A percentile compares a stretch with the other conserved stretches of the same genome.
Evolutionary conservation across 768 basidiomycete genomes (phyloP).

Genomic region (Fistulinella prunicolor): DNA sequence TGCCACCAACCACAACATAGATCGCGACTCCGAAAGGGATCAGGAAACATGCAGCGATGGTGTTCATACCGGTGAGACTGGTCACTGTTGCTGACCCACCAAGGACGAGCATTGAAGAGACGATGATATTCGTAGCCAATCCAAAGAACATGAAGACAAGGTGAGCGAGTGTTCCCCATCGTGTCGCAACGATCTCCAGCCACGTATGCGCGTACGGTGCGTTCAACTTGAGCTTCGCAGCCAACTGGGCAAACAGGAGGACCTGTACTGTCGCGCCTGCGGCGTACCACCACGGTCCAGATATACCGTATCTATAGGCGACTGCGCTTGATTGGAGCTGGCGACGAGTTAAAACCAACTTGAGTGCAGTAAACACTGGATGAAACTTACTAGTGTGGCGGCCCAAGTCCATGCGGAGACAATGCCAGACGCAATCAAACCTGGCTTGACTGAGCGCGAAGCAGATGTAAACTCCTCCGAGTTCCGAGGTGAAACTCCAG

Average conservation of each 20-base stretch:
- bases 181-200: constrained; percentile 76
- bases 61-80: constrained; percentile 85
- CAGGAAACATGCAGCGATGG: constrained; percentile 87
- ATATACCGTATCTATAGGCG: constrained; percentile 82
- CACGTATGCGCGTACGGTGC: constrained; percentile 88
- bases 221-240: constrained; percentile 88
- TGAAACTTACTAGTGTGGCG: constrained; percentile 56
- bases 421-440: constrained; percentile 89
- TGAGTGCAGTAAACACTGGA: neutral
- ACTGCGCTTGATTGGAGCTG: constrained; percentile 79
- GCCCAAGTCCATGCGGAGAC: constrained; percentile 95
- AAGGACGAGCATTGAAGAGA: constrained; percentile 80
- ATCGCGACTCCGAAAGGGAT: constrained; percentile 85
- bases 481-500: constrained; percentile 70
- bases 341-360: constrained; percentile 6
- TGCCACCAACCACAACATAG: constrained; percentile 73
- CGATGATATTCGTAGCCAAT: constrained; percentile 88
- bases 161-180: constrained; percentile 83
- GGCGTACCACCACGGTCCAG: constrained; percentile 90
- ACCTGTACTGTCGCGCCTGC: constrained; percentile 88
- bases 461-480: constrained; percentile 85
- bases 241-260: constrained; percentile 86
- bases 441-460: constrained; percentile 82
- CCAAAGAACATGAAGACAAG: constrained; percentile 88
- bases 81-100: constrained; percentile 88